A percentile compares a stretch with the other conserved stretches of the same genome.
Conservation (phyloP, 495 filamentous ascomycete genomes). For the Xylaria longipes region DNA sequence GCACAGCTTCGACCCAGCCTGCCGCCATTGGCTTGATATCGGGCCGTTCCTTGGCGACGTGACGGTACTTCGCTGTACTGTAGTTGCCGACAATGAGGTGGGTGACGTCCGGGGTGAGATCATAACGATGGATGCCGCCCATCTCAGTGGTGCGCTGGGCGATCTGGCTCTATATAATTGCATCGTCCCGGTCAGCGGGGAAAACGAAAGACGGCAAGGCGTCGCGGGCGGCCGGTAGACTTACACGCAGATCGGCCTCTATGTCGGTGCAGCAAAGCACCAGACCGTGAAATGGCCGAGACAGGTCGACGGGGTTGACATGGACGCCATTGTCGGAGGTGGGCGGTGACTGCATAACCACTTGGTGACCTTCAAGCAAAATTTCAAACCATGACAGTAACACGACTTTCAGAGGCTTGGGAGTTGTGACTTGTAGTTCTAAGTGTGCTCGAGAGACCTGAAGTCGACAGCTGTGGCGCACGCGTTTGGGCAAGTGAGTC, state of each 20-base stretch:
- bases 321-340: conserved; percentile 39
- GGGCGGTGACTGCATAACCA: conserved; percentile 33
- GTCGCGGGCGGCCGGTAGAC: conserved; percentile 33
- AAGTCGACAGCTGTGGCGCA: conserved; percentile 5
- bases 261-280: conserved; percentile 94
- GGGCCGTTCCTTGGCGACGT: conserved; percentile 85
- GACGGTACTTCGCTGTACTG: conserved; percentile 90
- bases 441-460: too few species aligned
- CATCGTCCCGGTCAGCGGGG: conserved; percentile 7
- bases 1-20: conserved; percentile 84
- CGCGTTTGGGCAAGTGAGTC: neutral
- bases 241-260: conserved; percentile 78
- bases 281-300: conserved; percentile 77
- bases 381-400: conserved; percentile 16
- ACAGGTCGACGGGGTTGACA: conserved; percentile 49
- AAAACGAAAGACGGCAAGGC: neutral
- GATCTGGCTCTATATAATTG: conserved; percentile 66
- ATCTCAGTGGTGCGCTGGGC: conserved; percentile 74
- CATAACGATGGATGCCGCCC: conserved; percentile 83
- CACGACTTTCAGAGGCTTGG: neutral
- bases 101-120: conserved; percentile 95
- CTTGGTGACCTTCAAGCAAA: neutral
- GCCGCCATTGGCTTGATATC: conserved; percentile 82
- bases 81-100: conserved; percentile 91
- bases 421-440: neutral